A percentile compares a stretch with the other conserved stretches of the same genome.
Conservation (phyloP, 345 rosid species). For the Arabis hirsuta region DNA sequence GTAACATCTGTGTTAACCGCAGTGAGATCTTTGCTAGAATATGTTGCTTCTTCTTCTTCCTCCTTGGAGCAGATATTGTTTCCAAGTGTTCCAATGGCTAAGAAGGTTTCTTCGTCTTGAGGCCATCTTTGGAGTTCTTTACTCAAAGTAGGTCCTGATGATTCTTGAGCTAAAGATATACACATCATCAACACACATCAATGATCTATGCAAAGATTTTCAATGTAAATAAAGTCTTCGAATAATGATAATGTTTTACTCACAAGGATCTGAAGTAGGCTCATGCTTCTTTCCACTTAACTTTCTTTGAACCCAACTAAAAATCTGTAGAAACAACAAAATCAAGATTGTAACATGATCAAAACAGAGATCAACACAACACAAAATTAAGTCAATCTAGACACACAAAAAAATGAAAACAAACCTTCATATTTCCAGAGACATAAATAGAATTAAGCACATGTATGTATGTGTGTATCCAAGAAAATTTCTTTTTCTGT, state of each 20-base stretch:
- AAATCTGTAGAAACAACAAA: constrained; percentile 50
- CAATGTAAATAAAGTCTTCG: neutral
- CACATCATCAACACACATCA: constrained; percentile 35
- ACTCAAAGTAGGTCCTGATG: constrained; percentile 39
- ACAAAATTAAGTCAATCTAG: constrained; percentile 1
- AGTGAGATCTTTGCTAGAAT: constrained; percentile 37
- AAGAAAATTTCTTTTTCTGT: constrained; percentile 42
- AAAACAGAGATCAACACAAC: constrained; percentile 9
- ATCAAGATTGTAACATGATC: neutral
- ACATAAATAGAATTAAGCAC: constrained; percentile 1
- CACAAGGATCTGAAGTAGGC: constrained; percentile 45
- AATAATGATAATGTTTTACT: constrained; percentile 26
- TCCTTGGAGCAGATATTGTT: constrained; percentile 45
- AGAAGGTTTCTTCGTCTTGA: constrained; percentile 51
- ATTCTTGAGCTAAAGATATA: constrained; percentile 36
- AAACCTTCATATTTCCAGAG: constrained; percentile 40
- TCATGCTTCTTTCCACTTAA: constrained; percentile 43
- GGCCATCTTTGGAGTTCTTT: constrained; percentile 76
- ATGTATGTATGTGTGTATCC: constrained; percentile 30
- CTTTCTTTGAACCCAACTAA: constrained; percentile 78
- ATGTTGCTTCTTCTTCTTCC: constrained; percentile 31
- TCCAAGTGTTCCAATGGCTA: constrained; percentile 88
- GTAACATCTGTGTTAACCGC: constrained; percentile 32
- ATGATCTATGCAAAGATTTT: constrained; percentile 3
- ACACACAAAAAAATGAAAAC: constrained; percentile 14